Evolutionary conservation across 2,329 filamentous ascomycete genomes (phyloP), one percentile per base, ranked within the genome.

Genomic region (Colletotrichum simmondsii): DNA sequence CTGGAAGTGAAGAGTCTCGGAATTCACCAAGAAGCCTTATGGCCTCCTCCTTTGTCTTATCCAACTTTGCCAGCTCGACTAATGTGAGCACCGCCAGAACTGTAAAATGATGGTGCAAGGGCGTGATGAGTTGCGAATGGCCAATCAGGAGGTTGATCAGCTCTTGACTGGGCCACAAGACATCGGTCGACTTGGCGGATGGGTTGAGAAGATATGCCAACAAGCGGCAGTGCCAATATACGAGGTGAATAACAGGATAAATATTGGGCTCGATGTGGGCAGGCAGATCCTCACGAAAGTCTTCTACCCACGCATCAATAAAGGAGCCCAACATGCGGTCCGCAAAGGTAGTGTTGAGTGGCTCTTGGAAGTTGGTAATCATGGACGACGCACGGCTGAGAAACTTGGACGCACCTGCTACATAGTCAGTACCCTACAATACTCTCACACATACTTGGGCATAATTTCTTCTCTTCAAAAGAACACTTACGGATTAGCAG

Each of bases 211-310:
- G 85, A 64, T 91, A 90, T 11, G 90, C 86, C 22, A 94, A 84
- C 10, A 94, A 85, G 73, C 91, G 90, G 75, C 90, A 87, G 79
- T 94, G 92, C 89, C 92, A 93, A 81, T 93, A 94, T 22, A 89
- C 89, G 28, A 94, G 85, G 76, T 93, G 90, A 2, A 94, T 85
- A 37, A 92, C 79, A 4, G 89, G 89, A 61, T 88, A 85, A 3
- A 84, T 82, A 0, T 82, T 78, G 4, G 87, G 86, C 26, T 89
- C 89, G 30, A 92, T 83, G 56, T 87, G 85, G 14, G 85, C 82
- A 4, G 92, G 91, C 2, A 94, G 85, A 66, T 90, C 87, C 79
- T 93, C 90, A 8, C 91, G 88, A 79, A 92, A 93, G 70, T 91
- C 86, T 77, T 94, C 92, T 56, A 92, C 84, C 74, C 90, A 86